Percentiles rank a stretch among this genome's conserved stretches.
Evolutionary conservation across 768 basidiomycete species (phyloP).

Genomic region (Termitomyces sp.): DNA sequence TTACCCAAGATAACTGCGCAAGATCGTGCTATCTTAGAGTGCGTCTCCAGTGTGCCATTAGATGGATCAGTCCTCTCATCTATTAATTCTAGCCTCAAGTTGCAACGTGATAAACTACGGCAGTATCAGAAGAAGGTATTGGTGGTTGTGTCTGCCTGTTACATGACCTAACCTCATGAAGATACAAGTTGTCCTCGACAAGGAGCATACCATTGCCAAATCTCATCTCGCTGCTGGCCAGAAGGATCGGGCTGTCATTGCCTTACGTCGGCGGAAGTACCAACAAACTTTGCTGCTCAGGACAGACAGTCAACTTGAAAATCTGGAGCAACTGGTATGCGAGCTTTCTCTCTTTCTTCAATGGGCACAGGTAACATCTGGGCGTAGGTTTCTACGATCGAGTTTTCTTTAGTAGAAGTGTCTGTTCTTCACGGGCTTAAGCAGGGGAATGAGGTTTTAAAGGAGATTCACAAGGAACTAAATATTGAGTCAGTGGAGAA

Average conservation of each 20-base stretch:
- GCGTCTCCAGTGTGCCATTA: constrained; percentile 30
- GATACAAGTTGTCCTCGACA: constrained; percentile 84
- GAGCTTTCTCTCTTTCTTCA: not conserved
- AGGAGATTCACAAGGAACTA: constrained; percentile 93
- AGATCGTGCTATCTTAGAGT: constrained; percentile 96
- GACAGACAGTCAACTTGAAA: constrained; percentile 89
- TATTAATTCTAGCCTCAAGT: constrained; percentile 66
- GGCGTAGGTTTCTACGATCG: constrained; percentile 89
- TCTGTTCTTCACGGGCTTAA: constrained; percentile 90
- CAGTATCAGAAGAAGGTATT: constrained; percentile 92
- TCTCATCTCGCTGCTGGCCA: constrained; percentile 75
- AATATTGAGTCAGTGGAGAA: constrained; percentile 91
- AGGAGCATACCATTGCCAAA: constrained; percentile 89
- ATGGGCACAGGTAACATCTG: not conserved
- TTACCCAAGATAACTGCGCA: constrained; percentile 87
- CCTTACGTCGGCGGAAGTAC: constrained; percentile 89
- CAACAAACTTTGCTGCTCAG: constrained; percentile 84
- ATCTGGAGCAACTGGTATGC: constrained; percentile 82
- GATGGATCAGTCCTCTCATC: constrained; percentile 9
- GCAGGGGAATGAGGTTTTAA: constrained; percentile 91
- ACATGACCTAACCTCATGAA: constrained; percentile 26
- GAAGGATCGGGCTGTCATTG: constrained; percentile 84
- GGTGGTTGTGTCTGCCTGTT: not conserved
- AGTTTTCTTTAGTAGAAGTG: constrained; percentile 92
- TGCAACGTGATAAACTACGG: constrained; percentile 92